Evolutionary conservation across 768 basidiomycete genomes (phyloP), one percentile per base, ranked within the genome.

Genomic region (Mycena vitilis): DNA sequence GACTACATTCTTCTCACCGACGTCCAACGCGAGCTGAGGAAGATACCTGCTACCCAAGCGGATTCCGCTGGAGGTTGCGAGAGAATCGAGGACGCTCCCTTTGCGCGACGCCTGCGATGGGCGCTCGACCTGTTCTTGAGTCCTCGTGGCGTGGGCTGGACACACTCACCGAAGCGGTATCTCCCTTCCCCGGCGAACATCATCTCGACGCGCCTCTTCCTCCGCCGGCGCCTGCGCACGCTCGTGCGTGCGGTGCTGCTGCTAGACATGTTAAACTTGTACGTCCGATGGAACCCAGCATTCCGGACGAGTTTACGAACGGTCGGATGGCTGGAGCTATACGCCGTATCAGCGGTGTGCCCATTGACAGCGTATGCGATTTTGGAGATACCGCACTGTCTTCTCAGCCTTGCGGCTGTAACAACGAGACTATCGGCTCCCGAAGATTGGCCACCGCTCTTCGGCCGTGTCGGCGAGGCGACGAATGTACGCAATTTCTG

Each of bases 1-100:
- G 70, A 71, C 48, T 68, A 63, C 23, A 63, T 71, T 25, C 70
- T 71, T 0, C 52, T 71, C 58, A 64, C 70, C n/a, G 70, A 71
- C 48, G 66, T 67, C 57, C 60, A 64, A 37, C 62, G 70, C 6
- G 62, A 67, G 40, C 58, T 71, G 8, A 42, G 15, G 22, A 65
- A 56, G 25, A 6, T 55, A 6, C 38, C 42, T 10, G 30, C 30
- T 30, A 30, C 30, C 30, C 30, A 30, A 30, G 30, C 30, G 30
- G 55, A 55, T 18, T 13, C 47, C 16, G 36, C 12, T 10, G 59
- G 56, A 40, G 15, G n/a, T 1, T 44, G 44, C 47, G 20, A 37
- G n/a, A 36, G 47, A 18, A 59, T 63, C 47, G 67, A 64, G 37
- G 20, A 64, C 10, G 45, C 52, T 15, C 36, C 70, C 3, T 23